phyloP scores from a whole-genome alignment of 345 rosid genomes.

The Eucalyptus tenuipes region DNA sequence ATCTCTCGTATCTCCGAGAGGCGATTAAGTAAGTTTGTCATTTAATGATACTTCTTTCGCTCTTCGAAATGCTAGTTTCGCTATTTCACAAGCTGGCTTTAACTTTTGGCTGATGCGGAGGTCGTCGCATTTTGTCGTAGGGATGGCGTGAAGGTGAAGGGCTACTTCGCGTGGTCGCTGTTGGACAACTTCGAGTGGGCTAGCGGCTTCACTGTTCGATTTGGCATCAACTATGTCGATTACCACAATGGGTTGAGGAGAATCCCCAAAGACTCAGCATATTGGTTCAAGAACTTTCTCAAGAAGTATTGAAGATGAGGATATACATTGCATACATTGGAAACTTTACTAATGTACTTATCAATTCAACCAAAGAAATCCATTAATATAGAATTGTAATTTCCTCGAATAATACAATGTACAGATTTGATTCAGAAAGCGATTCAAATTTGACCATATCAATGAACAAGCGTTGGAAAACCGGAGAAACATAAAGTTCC shows the following conservation, averaged over 20 bases:
- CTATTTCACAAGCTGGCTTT: neutral
- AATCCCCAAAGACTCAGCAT: neutral
- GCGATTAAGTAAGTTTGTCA: constrained; percentile 15
- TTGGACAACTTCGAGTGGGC: constrained; percentile 3
- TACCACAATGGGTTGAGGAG: neutral
- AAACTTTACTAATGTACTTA: neutral
- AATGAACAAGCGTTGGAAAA: neutral
- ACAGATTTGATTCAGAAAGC: neutral
- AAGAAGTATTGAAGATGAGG: neutral
- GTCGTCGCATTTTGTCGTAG: neutral
- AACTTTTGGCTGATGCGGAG: neutral
- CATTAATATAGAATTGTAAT: neutral
- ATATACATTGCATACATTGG: neutral
- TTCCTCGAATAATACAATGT: neutral
- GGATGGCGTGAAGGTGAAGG: neutral
- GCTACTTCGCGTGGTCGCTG: constrained; percentile 3
- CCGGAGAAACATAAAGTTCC: neutral
- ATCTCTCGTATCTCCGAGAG: constrained; percentile 8
- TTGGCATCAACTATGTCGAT: constrained; percentile 2
- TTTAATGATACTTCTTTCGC: no score
- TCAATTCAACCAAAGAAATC: neutral
- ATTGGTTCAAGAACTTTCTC: constrained; percentile 1
- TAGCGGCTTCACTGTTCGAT: neutral
- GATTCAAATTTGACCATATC: neutral
- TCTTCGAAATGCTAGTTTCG: neutral